These are phyloP conservation scores for Phytophthora megakarya DNA, from an alignment of 352 stramenopile species.

Conservation along the genomic window DNA sequence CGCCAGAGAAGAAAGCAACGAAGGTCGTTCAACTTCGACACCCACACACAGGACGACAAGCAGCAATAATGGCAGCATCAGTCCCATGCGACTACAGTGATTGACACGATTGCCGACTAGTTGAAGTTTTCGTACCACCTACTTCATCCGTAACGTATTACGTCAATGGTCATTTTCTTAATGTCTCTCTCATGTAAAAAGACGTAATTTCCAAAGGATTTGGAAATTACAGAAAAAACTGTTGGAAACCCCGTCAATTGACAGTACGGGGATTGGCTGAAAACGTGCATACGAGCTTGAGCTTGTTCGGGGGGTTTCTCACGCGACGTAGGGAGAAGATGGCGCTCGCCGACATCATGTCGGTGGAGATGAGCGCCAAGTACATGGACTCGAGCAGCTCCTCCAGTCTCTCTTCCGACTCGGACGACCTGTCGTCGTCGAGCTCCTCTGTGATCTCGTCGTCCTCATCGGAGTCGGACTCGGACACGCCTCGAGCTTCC, in stretches of 20 bases:
- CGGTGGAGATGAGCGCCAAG: conserved; percentile 72
- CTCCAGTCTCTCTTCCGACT: conserved; percentile 78
- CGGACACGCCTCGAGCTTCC: conserved; percentile 29
- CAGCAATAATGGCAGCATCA: conserved; percentile 24
- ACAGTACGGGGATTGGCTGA: too few relatives aligned
- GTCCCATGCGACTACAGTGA: conserved; percentile 26
- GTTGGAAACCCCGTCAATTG: too few relatives aligned
- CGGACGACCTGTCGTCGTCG: conserved; percentile 53
- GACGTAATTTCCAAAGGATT: too few relatives aligned
- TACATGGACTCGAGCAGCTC: conserved; percentile 84
- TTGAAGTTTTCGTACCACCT: too few relatives aligned
- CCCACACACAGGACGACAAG: conserved; percentile 27
- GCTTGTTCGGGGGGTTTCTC: too few relatives aligned
- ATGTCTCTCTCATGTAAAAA: too few relatives aligned
- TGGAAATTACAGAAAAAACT: too few relatives aligned
- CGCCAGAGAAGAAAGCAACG: conserved; percentile 51
- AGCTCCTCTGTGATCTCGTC: conserved; percentile 50
- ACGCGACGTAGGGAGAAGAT: too few relatives aligned
- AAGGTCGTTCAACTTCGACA: conserved; percentile 33
- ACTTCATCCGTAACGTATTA: too few relatives aligned
- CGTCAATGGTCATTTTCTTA: too few relatives aligned
- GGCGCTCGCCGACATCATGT: conserved; percentile 77
- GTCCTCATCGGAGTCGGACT: conserved; percentile 43
- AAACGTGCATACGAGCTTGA: too few relatives aligned
- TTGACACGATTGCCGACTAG: too few relatives aligned